Percentiles rank a stretch among this genome's conserved stretches.
These are phyloP conservation scores for Candida sojae DNA, from an alignment of 1,139 yeast species.

Conservation along the genomic window DNA sequence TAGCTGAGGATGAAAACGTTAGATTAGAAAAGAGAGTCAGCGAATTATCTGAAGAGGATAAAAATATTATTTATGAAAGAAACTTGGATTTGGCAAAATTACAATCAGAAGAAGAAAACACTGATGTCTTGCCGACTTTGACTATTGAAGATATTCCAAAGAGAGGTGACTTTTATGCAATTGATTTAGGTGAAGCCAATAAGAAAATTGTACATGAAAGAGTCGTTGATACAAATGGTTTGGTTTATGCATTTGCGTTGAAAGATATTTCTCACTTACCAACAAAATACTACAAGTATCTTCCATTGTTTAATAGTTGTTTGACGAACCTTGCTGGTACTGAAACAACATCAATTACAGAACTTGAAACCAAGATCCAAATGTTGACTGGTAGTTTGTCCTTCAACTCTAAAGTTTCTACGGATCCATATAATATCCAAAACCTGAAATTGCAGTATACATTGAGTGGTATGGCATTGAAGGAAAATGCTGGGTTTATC, in stretches of 20 bases:
- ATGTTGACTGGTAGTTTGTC: conserved; percentile 82
- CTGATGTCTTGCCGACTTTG: conserved; percentile 78
- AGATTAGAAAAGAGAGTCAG: conserved; percentile 50
- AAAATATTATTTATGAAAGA: conserved; percentile 55
- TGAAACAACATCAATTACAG: conserved; percentile 63
- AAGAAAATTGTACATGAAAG: conserved; percentile 41
- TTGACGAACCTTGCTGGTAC: conserved; percentile 86
- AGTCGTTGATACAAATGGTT: conserved; percentile 70
- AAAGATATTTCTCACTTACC: conserved; percentile 61
- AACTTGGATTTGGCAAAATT: conserved; percentile 60
- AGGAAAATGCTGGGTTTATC: conserved; percentile 60
- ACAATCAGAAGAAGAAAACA: conserved; percentile 71
- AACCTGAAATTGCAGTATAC: conserved; percentile 49
- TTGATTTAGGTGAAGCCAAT: conserved; percentile 20
- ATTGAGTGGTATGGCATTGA: conserved; percentile 71
- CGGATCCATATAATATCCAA: conserved; percentile 53
- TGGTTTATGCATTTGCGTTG: conserved; percentile 67
- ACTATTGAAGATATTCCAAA: conserved; percentile 71
- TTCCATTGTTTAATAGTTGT: conserved; percentile 79
- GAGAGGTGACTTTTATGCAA: conserved; percentile 45
- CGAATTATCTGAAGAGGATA: conserved; percentile 56
- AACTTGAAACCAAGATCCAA: conserved; percentile 82
- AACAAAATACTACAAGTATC: conserved; percentile 57
- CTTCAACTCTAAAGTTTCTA: conserved; percentile 55
- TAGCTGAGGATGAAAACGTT: conserved; percentile 55